phyloP scores from a whole-genome alignment of 306 rosid genomes.

The Rubus parviflorus region DNA sequence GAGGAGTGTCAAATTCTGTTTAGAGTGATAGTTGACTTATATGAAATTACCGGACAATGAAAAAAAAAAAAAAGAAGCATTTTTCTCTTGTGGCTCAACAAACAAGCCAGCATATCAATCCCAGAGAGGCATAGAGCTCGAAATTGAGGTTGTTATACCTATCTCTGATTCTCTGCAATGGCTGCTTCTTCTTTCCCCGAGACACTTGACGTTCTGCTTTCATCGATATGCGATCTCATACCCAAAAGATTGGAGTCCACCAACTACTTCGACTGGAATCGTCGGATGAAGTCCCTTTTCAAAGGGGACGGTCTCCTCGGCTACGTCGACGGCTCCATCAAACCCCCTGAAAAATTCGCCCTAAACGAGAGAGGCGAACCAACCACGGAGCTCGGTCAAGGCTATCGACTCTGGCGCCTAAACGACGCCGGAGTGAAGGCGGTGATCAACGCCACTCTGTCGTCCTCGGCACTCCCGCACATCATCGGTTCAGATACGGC shows the following conservation, averaged over 20 bases:
- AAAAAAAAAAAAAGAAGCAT: too few species aligned
- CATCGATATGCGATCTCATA: background rate
- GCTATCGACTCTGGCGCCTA: background rate
- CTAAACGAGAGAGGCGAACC: background rate
- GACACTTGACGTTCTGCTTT: background rate
- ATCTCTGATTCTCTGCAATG: background rate
- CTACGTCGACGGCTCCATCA: constrained; percentile 6
- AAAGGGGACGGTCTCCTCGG: background rate
- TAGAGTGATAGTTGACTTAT: too few species aligned
- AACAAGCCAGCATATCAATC: background rate
- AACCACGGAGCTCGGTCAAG: background rate
- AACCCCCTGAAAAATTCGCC: background rate
- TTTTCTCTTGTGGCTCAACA: too few species aligned
- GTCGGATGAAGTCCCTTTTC: background rate
- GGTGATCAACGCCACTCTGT: background rate
- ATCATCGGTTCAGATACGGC: background rate
- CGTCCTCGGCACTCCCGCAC: background rate
- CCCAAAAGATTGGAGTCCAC: background rate
- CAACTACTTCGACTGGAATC: background rate
- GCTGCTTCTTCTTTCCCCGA: background rate
- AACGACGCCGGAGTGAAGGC: background rate
- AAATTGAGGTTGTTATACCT: too few species aligned
- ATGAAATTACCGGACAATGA: too few species aligned
- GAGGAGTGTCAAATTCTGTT: too few species aligned
- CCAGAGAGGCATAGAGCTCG: background rate